A percentile compares a stretch with the other conserved stretches of the same genome.
Evolutionary conservation across 768 basidiomycete species (phyloP).

Genomic region (Amanita muscaria): DNA sequence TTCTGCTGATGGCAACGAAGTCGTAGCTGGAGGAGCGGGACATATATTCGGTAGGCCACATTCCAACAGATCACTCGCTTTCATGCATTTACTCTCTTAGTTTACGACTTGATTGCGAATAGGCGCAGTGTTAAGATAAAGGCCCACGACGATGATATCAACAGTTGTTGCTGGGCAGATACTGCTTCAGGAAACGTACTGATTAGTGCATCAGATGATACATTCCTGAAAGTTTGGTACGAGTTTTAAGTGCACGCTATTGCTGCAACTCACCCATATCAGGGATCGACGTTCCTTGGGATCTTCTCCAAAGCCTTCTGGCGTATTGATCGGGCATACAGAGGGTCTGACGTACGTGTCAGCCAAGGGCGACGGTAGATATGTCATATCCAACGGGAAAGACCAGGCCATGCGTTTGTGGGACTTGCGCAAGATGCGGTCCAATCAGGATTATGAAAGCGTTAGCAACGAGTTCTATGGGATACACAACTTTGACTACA

Average conservation of each 20-base stretch:
- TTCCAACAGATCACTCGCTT: neutral
- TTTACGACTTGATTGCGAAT: conserved; percentile 84
- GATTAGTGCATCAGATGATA: conserved; percentile 92
- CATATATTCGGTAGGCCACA: conserved; percentile 53
- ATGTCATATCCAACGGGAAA: conserved; percentile 92
- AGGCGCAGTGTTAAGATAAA: conserved; percentile 72
- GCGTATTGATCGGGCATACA: conserved; percentile 90
- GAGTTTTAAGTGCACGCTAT: conserved; percentile 35
- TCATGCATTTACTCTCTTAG: conserved; percentile 27
- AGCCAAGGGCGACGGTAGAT: conserved; percentile 93
- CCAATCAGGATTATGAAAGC: conserved; percentile 54
- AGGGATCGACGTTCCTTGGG: conserved; percentile 53
- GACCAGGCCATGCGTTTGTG: conserved; percentile 88
- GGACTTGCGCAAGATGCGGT: conserved; percentile 92
- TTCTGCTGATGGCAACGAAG: conserved; percentile 92
- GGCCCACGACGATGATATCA: conserved; percentile 90
- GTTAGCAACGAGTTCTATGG: conserved; percentile 46
- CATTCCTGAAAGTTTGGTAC: conserved; percentile 92
- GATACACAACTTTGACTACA: conserved; percentile 65
- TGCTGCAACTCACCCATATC: conserved; percentile 26
- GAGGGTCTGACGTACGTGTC: conserved; percentile 94
- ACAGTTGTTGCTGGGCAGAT: conserved; percentile 95
- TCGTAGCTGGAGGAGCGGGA: conserved; percentile 86
- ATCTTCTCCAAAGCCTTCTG: conserved; percentile 68
- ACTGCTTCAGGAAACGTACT: conserved; percentile 87